Evolutionary conservation across 1,284 basidiomycete genomes (phyloP), one percentile per base, ranked within the genome.

Genomic region (Malassezia nana): DNA sequence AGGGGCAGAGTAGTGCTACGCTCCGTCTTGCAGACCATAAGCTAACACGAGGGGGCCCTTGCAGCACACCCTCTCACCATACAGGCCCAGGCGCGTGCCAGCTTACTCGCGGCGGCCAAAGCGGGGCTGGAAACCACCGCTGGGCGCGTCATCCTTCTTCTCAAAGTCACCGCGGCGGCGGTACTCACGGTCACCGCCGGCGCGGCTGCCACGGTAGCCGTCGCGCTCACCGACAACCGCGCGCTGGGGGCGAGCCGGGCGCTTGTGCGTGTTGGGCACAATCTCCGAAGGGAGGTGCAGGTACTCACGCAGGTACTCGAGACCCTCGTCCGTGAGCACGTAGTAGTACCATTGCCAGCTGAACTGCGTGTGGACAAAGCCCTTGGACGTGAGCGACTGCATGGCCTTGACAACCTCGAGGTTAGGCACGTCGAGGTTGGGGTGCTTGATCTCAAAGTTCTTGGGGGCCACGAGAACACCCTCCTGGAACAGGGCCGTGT

Each of bases 391-490:
- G 69, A 99, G 81, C 78, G 87, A 91, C 78, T 98, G 92, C 80
- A 92, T 85, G 60, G 89, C 89, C 83, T 98, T 99, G 83, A 99
- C 94, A 72, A 98, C 94, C 77, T 95, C 81, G 65, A 99, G 85
- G 80, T 99, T 98, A 67, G 87, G 87, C 74, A 96, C 85, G 64
- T 91, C 87, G 66, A 99, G 83, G 75, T 96, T 91, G 74, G 94
- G 89, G 77, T 99, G 94, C 78, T 92, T 89, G 58, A 88, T 86
- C 76, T 95, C 92, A 81, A 82, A 96, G 79, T 99, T 90, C 81
- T 98, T 98, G 81, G 94, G 91, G 74, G 92, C 92, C 76, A 98
- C 92, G 75, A 96, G 81, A 64, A 96, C 94, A 74, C 94, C 92
- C 63, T 73, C 64, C 63, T 71, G 67, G 68, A 74, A 74, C 48